A percentile compares a stretch with the other conserved stretches of the same genome.
These are phyloP conservation scores for Trichoderma koningiopsis DNA, from an alignment of 2,329 filamentous ascomycete species.

Conservation along the genomic window DNA sequence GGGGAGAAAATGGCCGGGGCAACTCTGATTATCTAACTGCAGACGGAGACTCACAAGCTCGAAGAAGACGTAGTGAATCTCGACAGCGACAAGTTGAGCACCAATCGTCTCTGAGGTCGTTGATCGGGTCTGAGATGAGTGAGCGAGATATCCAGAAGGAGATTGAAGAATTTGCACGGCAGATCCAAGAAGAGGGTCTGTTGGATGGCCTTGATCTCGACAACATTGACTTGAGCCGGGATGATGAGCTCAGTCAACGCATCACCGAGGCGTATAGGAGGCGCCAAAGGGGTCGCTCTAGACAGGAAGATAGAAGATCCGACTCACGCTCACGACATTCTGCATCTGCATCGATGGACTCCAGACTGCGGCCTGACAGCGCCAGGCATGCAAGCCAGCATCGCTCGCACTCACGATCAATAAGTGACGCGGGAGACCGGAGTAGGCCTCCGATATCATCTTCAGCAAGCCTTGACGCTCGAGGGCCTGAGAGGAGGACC, in stretches of 20 bases:
- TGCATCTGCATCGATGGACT: slow-evolving; percentile 40
- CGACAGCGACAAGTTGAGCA: slow-evolving; percentile 72
- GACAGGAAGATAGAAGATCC: slow-evolving; percentile 51
- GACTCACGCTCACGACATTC: slow-evolving; percentile 41
- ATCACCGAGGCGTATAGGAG: slow-evolving; percentile 87
- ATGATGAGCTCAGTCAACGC: slow-evolving; percentile 86
- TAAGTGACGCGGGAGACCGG: slow-evolving; percentile 52
- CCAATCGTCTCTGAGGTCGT: slow-evolving; percentile 81
- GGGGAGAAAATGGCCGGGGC: slow-evolving; percentile 33
- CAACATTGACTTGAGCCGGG: slow-evolving; percentile 78
- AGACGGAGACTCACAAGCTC: slow-evolving; percentile 34
- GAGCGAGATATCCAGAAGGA: slow-evolving; percentile 81
- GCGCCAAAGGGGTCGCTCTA: slow-evolving; percentile 66
- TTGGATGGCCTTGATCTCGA: slow-evolving; percentile 87
- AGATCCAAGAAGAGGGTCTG: slow-evolving; percentile 85
- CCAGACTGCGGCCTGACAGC: slow-evolving; percentile 35
- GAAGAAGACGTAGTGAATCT: slow-evolving; percentile 48
- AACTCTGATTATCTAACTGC: slow-evolving; percentile 44
- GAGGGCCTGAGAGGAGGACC: slow-evolving; percentile 35
- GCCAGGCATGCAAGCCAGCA: slow-evolving; percentile 39
- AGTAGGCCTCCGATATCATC: slow-evolving; percentile 51
- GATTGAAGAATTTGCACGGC: slow-evolving; percentile 85
- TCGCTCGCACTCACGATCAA: slow-evolving; percentile 49
- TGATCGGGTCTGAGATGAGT: slow-evolving; percentile 79
- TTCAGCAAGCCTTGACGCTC: slow-evolving; percentile 37